Evolutionary conservation across 257 asterid species (phyloP), one percentile per base, ranked within the genome.

Genomic region (Anisodus tanguticus): DNA sequence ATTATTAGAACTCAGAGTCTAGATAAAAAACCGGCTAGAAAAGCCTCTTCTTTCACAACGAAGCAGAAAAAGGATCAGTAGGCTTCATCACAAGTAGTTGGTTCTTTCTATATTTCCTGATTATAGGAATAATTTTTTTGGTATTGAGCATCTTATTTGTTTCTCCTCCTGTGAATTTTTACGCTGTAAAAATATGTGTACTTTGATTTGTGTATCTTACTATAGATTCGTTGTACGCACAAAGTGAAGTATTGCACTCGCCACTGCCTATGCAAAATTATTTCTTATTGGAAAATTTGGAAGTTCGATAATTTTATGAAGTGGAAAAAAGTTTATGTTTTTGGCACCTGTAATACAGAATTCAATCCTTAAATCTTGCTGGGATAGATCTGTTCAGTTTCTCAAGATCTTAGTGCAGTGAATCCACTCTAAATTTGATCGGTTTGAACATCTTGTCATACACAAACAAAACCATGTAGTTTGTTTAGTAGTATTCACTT

Each of bases 1-100:
- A 92, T 94, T 64, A 85, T 95, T 47, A 87, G 93, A 88, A 87
- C 91, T 13, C 87, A 95, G 17, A 88, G 87, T 82, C 83, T 86
- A 59, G 93, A 87, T 62, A 90, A 80, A 12, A 88, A 66, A 76
- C 51, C 86, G 19, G 51, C 84, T 26, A 89, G 82, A 9, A 88
- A 66, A 81, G 31, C 88, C 57, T 53, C 84, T 35, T 53, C 93
- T 11, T 82, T 88, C 74, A 31, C 83, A 35, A 81, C 92, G 10
- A 43, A 78, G 67, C 58, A 43, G 10, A 88, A 85, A 70, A 88
- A 85, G 85, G 82, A 81, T 80, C 90, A 88, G 82, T 86, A 77
- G 53, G 81, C 19, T 72, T 63, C 66, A 49, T 35, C 35, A 64
- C 57, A 64, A 82, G 84, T 47, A 43, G 53, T 12, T 47, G 78